Evolutionary conservation across 2,329 filamentous ascomycete genomes (phyloP).

Genomic region (Aspergillus fructus): DNA sequence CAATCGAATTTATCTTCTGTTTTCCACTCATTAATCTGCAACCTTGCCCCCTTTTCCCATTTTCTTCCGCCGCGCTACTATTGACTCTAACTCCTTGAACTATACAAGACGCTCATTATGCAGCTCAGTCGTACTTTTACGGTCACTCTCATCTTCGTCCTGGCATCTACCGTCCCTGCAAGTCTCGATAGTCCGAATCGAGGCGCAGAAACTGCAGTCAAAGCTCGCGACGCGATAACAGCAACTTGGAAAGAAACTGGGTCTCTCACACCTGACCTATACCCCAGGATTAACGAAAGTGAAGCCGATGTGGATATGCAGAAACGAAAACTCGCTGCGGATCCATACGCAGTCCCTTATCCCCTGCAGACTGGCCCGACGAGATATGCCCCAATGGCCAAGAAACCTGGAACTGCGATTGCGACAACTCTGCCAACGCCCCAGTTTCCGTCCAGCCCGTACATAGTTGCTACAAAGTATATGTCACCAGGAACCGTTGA

Average conservation of each 20-base stretch:
- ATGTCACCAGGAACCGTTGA: conserved; percentile 47
- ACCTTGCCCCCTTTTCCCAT: not conserved
- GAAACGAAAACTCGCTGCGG: conserved; percentile 30
- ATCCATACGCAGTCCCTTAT: conserved; percentile 49
- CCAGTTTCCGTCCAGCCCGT: conserved; percentile 57
- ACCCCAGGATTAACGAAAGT: conserved; percentile 4
- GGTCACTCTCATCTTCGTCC: conserved; percentile 30
- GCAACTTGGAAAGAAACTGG: conserved; percentile 60
- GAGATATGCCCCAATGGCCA: conserved; percentile 62
- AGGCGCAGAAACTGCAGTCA: conserved; percentile 50
- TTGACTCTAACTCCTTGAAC: not conserved
- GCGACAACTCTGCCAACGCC: conserved; percentile 50
- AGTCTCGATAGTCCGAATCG: conserved; percentile 57
- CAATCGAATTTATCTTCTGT: not conserved
- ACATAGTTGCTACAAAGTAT: conserved; percentile 52
- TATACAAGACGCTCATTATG: conserved; percentile 26
- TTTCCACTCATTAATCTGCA: not conserved
- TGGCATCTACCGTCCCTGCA: conserved; percentile 48
- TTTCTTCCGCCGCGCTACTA: not conserved
- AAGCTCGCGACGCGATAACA: conserved; percentile 51
- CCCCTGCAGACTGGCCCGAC: conserved; percentile 55
- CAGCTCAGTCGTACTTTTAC: conserved; percentile 26
- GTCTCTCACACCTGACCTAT: conserved; percentile 38
- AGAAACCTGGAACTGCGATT: conserved; percentile 59
- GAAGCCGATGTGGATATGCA: conserved; percentile 12